Evolutionary conservation across 345 rosid genomes (phyloP).

Genomic region (Camelina hispida): DNA sequence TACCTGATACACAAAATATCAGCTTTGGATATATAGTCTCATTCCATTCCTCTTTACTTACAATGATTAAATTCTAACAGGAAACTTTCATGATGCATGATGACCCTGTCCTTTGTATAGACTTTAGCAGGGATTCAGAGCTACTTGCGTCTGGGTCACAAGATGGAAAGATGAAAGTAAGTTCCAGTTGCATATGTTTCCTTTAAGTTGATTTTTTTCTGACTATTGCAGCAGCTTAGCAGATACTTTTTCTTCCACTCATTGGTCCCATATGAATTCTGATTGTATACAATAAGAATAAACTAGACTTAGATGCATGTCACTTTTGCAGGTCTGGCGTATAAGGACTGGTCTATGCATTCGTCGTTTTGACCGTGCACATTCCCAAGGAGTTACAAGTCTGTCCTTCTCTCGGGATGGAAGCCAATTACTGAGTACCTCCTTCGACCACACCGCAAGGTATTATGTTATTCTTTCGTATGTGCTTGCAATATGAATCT

Average conservation of each 20-base stretch:
- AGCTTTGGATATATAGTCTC: slow-evolving; percentile 11
- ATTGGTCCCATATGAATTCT: slow-evolving; percentile 9
- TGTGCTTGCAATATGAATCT: slow-evolving; percentile 1
- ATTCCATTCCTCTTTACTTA: slow-evolving; percentile 31
- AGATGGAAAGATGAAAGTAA: slow-evolving; percentile 97
- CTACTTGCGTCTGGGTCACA: slow-evolving; percentile 95
- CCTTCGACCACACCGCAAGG: slow-evolving; percentile 96
- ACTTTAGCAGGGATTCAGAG: slow-evolving; percentile 98
- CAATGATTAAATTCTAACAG: slow-evolving; percentile 53
- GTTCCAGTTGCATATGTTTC: slow-evolving; percentile 37
- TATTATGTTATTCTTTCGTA: slow-evolving; percentile 30
- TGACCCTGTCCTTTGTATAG: slow-evolving; percentile 92
- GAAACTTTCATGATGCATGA: slow-evolving; percentile 99
- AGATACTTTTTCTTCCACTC: slow-evolving; percentile 24
- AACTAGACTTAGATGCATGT: slow-evolving; percentile 23
- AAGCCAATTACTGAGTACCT: slow-evolving; percentile 90
- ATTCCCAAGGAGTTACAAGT: slow-evolving; percentile 95
- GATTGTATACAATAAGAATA: slow-evolving; percentile 5
- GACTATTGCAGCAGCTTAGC: slow-evolving; percentile 4
- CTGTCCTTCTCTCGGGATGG: slow-evolving; percentile 95
- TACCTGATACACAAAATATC: neutral
- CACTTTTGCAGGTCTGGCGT: slow-evolving; percentile 83
- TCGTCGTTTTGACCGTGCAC: slow-evolving; percentile 93
- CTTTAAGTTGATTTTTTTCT: slow-evolving; percentile 1
- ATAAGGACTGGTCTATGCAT: slow-evolving; percentile 92